phyloP scores from a whole-genome alignment of 345 rosid species.

The Aquilaria yunnanensis region DNA sequence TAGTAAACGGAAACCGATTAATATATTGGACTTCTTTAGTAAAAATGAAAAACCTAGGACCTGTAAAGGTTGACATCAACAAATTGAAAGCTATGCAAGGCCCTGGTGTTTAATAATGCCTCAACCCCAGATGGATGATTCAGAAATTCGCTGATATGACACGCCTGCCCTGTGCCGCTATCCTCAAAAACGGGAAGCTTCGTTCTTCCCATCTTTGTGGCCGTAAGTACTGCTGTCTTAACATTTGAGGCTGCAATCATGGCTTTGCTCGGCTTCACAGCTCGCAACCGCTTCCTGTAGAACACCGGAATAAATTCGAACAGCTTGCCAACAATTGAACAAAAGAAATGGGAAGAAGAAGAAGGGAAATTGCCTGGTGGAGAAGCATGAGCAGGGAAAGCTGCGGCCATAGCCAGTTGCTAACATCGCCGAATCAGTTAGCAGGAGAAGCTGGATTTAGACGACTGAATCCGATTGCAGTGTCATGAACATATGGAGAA shows the following conservation, averaged over 20 bases:
- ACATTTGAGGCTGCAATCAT: slow-evolving; percentile 16
- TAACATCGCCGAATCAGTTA: neutral
- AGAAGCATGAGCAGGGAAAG: neutral
- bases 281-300: slow-evolving; percentile 14
- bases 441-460: no score
- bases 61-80: slow-evolving; percentile 58
- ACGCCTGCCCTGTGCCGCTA: slow-evolving; percentile 14
- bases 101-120: slow-evolving; percentile 59
- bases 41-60: slow-evolving; percentile 14
- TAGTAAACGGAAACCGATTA: no score
- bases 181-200: slow-evolving; percentile 33
- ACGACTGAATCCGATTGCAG: no score
- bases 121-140: slow-evolving; percentile 64
- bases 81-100: slow-evolving; percentile 48
- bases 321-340: no score
- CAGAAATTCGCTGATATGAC: slow-evolving; percentile 50
- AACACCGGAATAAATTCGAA: neutral
- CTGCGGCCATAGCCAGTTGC: neutral
- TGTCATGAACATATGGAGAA: no score
- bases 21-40: neutral
- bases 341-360: neutral
- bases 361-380: neutral
- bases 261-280: neutral
- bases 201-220: slow-evolving; percentile 53
- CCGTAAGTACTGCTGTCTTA: slow-evolving; percentile 64